Evolutionary conservation across 768 basidiomycete genomes (phyloP).

Genomic region (Gloeopeniophorella convolvens): DNA sequence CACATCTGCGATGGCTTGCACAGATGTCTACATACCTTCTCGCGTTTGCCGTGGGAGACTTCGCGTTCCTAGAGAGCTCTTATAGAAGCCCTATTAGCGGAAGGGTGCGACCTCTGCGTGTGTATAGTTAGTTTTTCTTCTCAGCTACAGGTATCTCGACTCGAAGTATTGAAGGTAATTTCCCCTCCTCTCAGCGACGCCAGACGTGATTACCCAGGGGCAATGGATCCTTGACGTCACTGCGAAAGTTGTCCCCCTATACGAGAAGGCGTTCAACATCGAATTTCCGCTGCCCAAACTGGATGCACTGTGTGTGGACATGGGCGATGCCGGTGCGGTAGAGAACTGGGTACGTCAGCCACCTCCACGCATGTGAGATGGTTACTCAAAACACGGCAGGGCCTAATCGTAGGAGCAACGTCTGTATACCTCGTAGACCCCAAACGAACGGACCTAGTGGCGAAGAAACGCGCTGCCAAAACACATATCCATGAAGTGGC

Average conservation of each 20-base stretch:
- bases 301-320: constrained; percentile 83
- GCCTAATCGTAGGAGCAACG: constrained; percentile 85
- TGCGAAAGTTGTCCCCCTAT: constrained; percentile 73
- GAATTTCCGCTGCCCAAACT: constrained; percentile 92
- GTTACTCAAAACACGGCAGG: constrained; percentile 36
- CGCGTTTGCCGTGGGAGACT: constrained; percentile 78
- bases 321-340: constrained; percentile 90
- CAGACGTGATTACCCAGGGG: constrained; percentile 76
- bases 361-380: not conserved
- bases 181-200: constrained; percentile 53
- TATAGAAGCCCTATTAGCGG: constrained; percentile 78
- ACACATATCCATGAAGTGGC: constrained; percentile 85
- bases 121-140: constrained; percentile 53
- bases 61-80: constrained; percentile 64
- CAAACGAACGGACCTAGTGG: constrained; percentile 58
- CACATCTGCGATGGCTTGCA: not conserved
- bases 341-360: constrained; percentile 71
- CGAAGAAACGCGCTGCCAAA: constrained; percentile 72
- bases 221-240: constrained; percentile 87
- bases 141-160: not conserved
- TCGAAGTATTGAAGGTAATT: no score
- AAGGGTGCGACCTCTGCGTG: constrained; percentile 72
- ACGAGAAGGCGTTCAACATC: constrained; percentile 88
- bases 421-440: constrained; percentile 74
- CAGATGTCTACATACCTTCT: constrained; percentile 86